Evolutionary conservation across 1,139 yeast species (phyloP).

Genomic region (Kurtzmaniella quercitrusa): DNA sequence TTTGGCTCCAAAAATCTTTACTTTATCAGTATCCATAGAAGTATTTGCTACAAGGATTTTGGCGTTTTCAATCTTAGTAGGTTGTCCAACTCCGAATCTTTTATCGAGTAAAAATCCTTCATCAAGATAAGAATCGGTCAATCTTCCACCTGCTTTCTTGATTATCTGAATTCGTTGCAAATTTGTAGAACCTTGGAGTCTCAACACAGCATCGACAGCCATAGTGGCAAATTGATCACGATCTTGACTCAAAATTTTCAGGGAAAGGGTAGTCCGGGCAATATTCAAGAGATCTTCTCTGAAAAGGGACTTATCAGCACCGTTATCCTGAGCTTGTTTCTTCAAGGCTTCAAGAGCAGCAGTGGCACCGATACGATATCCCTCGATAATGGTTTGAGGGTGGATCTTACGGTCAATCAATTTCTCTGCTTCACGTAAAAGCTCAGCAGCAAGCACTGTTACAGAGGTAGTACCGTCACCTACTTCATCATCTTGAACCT

Average conservation of each 20-base stretch:
- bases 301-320: conserved; percentile 57
- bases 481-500: conserved; percentile 97
- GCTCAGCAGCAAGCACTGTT: conserved; percentile 87
- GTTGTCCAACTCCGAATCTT: conserved; percentile 91
- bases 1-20: conserved; percentile 95
- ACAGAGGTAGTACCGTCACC: conserved; percentile 99
- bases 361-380: conserved; percentile 81
- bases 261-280: conserved; percentile 90
- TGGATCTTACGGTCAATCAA: conserved; percentile 90
- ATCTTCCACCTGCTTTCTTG: conserved; percentile 88
- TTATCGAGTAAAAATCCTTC: conserved; percentile 93
- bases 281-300: conserved; percentile 76
- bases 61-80: conserved; percentile 78
- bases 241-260: conserved; percentile 93
- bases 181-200: conserved; percentile 92
- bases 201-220: conserved; percentile 91
- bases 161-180: conserved; percentile 91
- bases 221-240: conserved; percentile 82
- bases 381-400: conserved; percentile 97
- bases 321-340: conserved; percentile 72
- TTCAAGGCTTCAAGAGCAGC: conserved; percentile 83
- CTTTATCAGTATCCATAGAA: conserved; percentile 96
- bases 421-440: conserved; percentile 91
- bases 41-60: conserved; percentile 91
- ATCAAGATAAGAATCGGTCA: conserved; percentile 88